Conservation (phyloP, 202 grass and related monocot genomes). For the Zoysia matrella region DNA sequence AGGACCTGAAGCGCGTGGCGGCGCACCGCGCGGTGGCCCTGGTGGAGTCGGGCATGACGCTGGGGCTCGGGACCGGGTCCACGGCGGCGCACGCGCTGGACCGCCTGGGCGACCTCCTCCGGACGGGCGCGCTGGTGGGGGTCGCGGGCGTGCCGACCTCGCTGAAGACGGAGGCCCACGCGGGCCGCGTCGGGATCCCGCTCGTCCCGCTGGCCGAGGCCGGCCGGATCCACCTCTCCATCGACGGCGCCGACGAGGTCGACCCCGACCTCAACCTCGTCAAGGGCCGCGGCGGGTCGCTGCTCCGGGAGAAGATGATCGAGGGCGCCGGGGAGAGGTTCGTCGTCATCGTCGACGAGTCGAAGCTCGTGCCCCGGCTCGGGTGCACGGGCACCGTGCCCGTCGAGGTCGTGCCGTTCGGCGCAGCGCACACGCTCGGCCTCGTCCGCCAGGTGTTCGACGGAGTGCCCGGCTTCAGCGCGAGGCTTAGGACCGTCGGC, state of each 20-base stretch:
- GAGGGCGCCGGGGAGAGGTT: slow-evolving; percentile 60
- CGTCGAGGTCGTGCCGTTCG: slow-evolving; percentile 81
- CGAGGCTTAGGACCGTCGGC: slow-evolving; percentile 54
- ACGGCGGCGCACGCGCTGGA: slow-evolving; percentile 79
- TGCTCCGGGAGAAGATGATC: slow-evolving; percentile 88
- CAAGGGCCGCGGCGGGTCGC: slow-evolving; percentile 81
- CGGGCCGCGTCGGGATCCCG: slow-evolving; percentile 56
- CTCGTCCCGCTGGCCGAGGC: slow-evolving; percentile 47
- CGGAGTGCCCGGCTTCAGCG: slow-evolving; percentile 54
- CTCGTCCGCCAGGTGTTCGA: slow-evolving; percentile 67
- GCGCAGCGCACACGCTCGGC: slow-evolving; percentile 47
- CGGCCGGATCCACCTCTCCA: slow-evolving; percentile 60
- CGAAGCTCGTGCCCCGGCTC: slow-evolving; percentile 72
- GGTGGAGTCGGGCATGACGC: slow-evolving; percentile 70
- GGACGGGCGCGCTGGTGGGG: slow-evolving; percentile 29
- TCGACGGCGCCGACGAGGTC: slow-evolving; percentile 88
- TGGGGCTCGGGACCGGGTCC: slow-evolving; percentile 83
- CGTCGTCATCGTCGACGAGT: slow-evolving; percentile 88
- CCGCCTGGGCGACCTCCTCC: slow-evolving; percentile 56
- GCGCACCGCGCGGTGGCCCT: slow-evolving; percentile 69
- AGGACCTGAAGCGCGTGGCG: slow-evolving; percentile 77
- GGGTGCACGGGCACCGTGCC: slow-evolving; percentile 66
- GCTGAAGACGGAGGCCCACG: slow-evolving; percentile 70
- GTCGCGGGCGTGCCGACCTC: slow-evolving; percentile 79
- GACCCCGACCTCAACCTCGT: slow-evolving; percentile 85